phyloP scores from a whole-genome alignment of 371 early-diverging fungal genomes.

The Apophysomyces trapeziformis region DNA sequence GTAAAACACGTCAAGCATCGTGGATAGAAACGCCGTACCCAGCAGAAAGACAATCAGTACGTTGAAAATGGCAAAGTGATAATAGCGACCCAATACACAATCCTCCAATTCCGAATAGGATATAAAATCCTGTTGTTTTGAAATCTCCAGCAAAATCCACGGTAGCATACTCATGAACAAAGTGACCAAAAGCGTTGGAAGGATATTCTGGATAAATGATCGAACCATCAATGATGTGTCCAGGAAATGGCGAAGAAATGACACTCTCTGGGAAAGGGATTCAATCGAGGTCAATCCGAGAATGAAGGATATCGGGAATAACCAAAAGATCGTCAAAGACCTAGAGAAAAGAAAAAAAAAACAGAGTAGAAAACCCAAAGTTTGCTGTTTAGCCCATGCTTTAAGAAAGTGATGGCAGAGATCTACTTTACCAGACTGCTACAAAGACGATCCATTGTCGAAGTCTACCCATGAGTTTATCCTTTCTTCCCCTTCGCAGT shows the following conservation, averaged over 20 bases:
- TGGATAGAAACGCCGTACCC: constrained; percentile 76
- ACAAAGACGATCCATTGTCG: constrained; percentile 55
- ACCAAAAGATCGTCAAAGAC: constrained; percentile 72
- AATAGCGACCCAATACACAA: constrained; percentile 76
- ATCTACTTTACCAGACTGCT: constrained; percentile 52
- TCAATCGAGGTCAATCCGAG: constrained; percentile 73
- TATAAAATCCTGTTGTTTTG: constrained; percentile 59
- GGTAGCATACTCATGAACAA: constrained; percentile 70
- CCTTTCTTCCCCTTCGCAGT: constrained; percentile 57
- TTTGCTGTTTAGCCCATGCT: too few species aligned
- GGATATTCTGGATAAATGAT: constrained; percentile 65
- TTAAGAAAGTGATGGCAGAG: too few species aligned
- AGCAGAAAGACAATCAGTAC: constrained; percentile 85
- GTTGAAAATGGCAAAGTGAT: constrained; percentile 90
- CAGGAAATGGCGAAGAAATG: constrained; percentile 56
- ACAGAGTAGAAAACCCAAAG: too few species aligned
- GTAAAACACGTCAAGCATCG: constrained; percentile 72
- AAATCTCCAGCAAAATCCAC: constrained; percentile 57
- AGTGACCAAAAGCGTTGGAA: constrained; percentile 68
- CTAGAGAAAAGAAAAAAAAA: constrained; percentile 25
- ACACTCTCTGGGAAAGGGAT: constrained; percentile 65
- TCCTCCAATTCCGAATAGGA: constrained; percentile 69
- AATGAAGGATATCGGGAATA: constrained; percentile 72
- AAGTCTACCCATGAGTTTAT: constrained; percentile 36
- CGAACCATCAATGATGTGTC: constrained; percentile 49